These are phyloP conservation scores for Scytalidium sp. DNA, from an alignment of 2,329 filamentous ascomycete genomes.

Conservation along the genomic window DNA sequence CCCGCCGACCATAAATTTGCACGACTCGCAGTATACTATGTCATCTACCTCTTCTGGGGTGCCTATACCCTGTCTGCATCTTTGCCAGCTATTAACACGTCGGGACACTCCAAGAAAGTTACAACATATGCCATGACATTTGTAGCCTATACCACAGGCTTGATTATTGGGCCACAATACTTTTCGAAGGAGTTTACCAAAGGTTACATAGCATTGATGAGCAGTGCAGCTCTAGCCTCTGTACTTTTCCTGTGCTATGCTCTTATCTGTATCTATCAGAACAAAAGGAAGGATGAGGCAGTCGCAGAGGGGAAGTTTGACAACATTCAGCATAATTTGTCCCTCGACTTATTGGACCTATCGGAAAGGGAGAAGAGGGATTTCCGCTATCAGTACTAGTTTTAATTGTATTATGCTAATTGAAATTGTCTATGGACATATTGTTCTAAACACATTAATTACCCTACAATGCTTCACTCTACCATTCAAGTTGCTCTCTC, in stretches of 20 bases:
- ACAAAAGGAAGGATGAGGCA: background rate
- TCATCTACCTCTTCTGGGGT: constrained; percentile 1
- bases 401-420: background rate
- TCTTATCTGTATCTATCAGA: background rate
- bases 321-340: background rate
- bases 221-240: background rate
- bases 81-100: background rate
- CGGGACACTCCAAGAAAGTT: background rate
- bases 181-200: background rate
- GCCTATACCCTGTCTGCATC: background rate
- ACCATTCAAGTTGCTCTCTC: constrained; percentile 86
- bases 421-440: too few species aligned
- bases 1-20: background rate
- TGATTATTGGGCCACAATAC: constrained; percentile 1
- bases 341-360: background rate
- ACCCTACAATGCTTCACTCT: too few species aligned
- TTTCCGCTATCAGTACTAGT: background rate
- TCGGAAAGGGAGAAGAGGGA: background rate
- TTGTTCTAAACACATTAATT: too few species aligned
- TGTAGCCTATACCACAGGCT: background rate
- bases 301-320: background rate
- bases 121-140: constrained; percentile 1
- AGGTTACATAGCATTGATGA: background rate
- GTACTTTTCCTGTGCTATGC: background rate
- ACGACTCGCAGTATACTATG: background rate